Evolutionary conservation across 495 filamentous ascomycete genomes (phyloP), one percentile per base, ranked within the genome.

Genomic region (Paragyromitra xinjiangensis): DNA sequence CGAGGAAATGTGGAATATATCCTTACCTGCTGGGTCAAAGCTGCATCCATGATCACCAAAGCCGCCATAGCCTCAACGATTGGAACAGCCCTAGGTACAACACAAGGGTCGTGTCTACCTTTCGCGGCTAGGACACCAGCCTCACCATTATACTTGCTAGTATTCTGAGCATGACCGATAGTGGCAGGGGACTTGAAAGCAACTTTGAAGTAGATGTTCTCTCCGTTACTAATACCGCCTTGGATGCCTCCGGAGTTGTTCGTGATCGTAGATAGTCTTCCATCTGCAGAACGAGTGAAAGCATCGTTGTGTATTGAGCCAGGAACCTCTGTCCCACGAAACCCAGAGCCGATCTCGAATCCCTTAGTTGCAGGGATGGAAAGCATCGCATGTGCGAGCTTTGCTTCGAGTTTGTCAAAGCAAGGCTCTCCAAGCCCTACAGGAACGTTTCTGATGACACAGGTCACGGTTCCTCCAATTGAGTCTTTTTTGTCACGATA

Each of bases 181-280:
- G 95, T 99, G 8, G 95, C 95, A 7, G 95, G 90, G 1, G 95
- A 92, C 86, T 99, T 99, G 90, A 99, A 99, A 14, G 88, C 95
- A 34, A 98, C 90, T 58, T 91, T 91, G 89, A 99, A 98, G 87
- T 95, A 98, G 85, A 99, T 93, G 39, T 90, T 91, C 24, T 93
- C 93, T 64, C 96, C 95, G 84, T 99, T 99, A 64, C 92, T 92
- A 83, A 99, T 99, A 72, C 95, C 95, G 51, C 95, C 95, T 85
- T 99, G 95, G 79, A 99, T 93, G 78, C 95, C 95, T 26, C 95
- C 96, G 2, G 92, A 95, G 87, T 97, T 95, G 87, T 99, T 99
- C 44, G 96, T 98, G 84, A 91, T 92, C 50, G 96, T 98, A 22
- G 90, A 94, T 48, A 99, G 88, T 73, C 83, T 87, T 29, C 86